A percentile compares a stretch with the other conserved stretches of the same genome.
phyloP scores from a whole-genome alignment of 1,284 basidiomycete genomes.

The Tausonia pullulans region DNA sequence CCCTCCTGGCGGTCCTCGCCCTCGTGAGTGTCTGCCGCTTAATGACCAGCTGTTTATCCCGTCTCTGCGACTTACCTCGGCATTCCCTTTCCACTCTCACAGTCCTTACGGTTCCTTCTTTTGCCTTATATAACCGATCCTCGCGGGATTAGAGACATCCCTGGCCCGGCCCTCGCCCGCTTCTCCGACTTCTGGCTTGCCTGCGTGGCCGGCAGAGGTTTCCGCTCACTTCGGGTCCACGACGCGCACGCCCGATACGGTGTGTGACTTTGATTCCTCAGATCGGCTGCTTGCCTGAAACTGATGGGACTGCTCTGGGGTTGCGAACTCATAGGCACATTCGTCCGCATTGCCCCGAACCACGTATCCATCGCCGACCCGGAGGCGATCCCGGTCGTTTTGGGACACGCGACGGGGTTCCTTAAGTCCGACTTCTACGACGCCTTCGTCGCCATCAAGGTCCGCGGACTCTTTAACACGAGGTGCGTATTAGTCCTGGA shows the following conservation, averaged over 20 bases:
- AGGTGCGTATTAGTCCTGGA: background rate
- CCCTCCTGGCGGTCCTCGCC: no score
- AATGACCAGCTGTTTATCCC: no score
- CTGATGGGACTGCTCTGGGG: conserved; percentile 7
- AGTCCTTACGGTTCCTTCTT: background rate
- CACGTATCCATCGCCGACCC: conserved; percentile 74
- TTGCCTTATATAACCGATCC: background rate
- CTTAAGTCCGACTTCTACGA: conserved; percentile 69
- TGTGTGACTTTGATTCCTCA: conserved; percentile 27
- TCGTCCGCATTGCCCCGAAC: conserved; percentile 79
- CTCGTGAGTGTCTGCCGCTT: no score
- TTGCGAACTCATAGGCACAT: conserved; percentile 43
- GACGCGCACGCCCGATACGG: conserved; percentile 64
- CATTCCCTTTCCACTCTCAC: background rate
- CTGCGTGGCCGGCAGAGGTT: conserved; percentile 50
- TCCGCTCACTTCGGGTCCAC: conserved; percentile 66
- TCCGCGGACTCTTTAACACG: conserved; percentile 35
- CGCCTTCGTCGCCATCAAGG: conserved; percentile 57
- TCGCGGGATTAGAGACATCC: conserved; percentile 29
- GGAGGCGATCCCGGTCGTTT: conserved; percentile 59
- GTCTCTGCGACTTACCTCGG: no score
- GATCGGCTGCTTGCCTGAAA: background rate
- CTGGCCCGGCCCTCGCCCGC: conserved; percentile 63
- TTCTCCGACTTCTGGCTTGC: conserved; percentile 71
- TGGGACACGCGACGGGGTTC: conserved; percentile 60